Evolutionary conservation across 345 rosid species (phyloP).

Genomic region (Populus pruinosa): DNA sequence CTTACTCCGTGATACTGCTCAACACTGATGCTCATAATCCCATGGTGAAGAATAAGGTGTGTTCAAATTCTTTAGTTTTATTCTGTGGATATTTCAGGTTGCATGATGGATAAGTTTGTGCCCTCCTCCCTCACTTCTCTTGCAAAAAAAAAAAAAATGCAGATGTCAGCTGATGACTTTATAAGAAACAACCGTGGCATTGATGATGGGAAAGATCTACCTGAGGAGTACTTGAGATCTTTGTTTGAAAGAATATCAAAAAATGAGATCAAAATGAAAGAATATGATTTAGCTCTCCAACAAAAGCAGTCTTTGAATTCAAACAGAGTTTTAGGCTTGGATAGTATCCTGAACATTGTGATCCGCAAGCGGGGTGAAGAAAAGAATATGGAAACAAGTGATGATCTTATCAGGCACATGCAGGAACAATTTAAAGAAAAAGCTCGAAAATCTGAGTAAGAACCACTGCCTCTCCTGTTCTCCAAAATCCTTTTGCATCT

Average conservation of each 20-base stretch:
- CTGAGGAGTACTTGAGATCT: conserved; percentile 88
- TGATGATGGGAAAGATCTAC: conserved; percentile 95
- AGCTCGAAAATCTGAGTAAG: conserved; percentile 99
- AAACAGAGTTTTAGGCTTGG: conserved; percentile 82
- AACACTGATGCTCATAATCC: conserved; percentile 99
- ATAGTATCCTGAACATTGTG: conserved; percentile 90
- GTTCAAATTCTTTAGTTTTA: conserved; percentile 20
- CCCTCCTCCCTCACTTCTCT: neutral
- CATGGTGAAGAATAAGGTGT: conserved; percentile 96
- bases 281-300: conserved; percentile 70
- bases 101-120: conserved; percentile 18
- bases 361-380: conserved; percentile 89
- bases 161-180: conserved; percentile 99
- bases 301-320: conserved; percentile 78
- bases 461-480: conserved; percentile 21
- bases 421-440: conserved; percentile 98
- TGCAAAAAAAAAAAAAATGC: conserved; percentile 17
- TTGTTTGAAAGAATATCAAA: conserved; percentile 87
- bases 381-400: conserved; percentile 78
- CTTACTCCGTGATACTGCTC: conserved; percentile 94
- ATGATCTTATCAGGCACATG: conserved; percentile 95
- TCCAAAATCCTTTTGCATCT: neutral
- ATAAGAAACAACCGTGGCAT: conserved; percentile 96
- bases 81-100: conserved; percentile 21
- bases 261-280: conserved; percentile 99